Evolutionary conservation across 2,329 filamentous ascomycete genomes (phyloP).

Genomic region (Ophiostoma sp.): DNA sequence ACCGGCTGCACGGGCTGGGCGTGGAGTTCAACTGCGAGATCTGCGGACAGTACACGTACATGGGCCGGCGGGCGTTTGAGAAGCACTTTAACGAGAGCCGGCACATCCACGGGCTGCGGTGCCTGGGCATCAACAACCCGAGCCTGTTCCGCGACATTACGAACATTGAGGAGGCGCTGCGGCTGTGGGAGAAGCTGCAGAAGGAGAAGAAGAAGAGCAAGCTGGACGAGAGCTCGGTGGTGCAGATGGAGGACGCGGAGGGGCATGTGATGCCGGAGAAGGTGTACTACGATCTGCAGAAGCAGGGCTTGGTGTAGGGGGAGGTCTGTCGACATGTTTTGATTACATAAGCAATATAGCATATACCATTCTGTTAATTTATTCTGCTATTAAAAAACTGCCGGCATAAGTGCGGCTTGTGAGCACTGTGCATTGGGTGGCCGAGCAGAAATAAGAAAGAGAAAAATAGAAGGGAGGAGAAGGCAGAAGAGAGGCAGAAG

Average conservation of each 20-base stretch:
- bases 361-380: background rate
- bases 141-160: constrained; percentile 91
- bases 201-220: constrained; percentile 74
- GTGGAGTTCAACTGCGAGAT: constrained; percentile 95
- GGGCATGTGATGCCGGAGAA: constrained; percentile 99
- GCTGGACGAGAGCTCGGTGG: constrained; percentile 72
- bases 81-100: constrained; percentile 96
- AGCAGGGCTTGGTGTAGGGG: constrained; percentile 73
- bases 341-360: background rate
- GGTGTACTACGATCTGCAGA: constrained; percentile 92
- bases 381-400: background rate
- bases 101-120: constrained; percentile 90
- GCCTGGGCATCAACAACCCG: constrained; percentile 87
- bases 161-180: constrained; percentile 79
- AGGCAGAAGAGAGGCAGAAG: background rate
- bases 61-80: constrained; percentile 78
- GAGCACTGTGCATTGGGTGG: background rate
- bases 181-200: constrained; percentile 90
- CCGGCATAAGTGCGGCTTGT: background rate
- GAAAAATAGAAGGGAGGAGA: background rate
- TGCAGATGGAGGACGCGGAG: constrained; percentile 97
- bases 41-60: constrained; percentile 54
- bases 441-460: no score
- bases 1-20: constrained; percentile 90
- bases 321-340: background rate